A percentile compares a stretch with the other conserved stretches of the same genome.
Conservation (phyloP, 768 basidiomycete genomes). For the Leccinum fibrillosum region DNA sequence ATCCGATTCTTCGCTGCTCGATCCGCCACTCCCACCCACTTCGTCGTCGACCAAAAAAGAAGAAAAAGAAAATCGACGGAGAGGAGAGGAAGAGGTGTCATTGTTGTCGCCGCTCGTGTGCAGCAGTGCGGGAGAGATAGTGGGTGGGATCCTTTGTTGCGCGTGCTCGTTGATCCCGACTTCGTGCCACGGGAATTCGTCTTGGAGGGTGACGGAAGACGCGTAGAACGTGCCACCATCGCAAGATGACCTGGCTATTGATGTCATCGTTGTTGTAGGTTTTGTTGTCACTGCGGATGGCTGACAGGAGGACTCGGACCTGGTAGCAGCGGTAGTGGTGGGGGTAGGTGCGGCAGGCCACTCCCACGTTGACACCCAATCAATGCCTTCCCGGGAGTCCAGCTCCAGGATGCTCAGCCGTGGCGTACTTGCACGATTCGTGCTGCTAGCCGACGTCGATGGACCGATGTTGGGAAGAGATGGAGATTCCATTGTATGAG, state of each 20-base stretch:
- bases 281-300: background rate
- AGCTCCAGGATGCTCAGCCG: background rate
- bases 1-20: background rate
- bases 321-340: background rate
- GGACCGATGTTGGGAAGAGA: background rate
- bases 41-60: background rate
- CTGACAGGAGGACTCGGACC: background rate
- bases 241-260: background rate
- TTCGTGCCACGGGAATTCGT: conserved; percentile 6
- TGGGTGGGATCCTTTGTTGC: conserved; percentile 11
- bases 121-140: conserved; percentile 16
- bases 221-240: conserved; percentile 2
- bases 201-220: conserved; percentile 15
- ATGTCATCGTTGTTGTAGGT: background rate
- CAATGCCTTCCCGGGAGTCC: background rate
- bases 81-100: conserved; percentile 1
- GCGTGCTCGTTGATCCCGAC: background rate
- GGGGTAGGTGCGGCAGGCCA: background rate
- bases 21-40: background rate
- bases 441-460: background rate
- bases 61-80: background rate
- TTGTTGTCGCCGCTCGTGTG: background rate
- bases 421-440: background rate
- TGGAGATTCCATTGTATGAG: background rate
- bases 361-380: background rate